Evolutionary conservation across 148 eudicot species (phyloP), one percentile per base, ranked within the genome.

Genomic region (Camellia sinensis): DNA sequence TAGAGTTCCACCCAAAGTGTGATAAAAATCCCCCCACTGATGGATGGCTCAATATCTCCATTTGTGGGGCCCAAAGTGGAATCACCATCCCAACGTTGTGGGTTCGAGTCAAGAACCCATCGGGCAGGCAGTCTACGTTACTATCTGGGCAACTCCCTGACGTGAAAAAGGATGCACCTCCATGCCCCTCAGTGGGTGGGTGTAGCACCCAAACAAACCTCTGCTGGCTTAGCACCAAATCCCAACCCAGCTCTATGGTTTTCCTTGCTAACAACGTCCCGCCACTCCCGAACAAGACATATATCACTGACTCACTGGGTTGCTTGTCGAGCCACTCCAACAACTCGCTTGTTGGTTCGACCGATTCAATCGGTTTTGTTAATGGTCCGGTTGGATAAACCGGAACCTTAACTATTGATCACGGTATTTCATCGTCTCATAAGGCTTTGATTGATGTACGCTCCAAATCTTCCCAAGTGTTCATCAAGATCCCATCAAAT

Each of bases 161-260:
- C n/a, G 52, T 60, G 21, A 80, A 82, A 1, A 80, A 21, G 0
- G 78, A 80, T 14, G 45, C 81, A 4, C 79, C 48, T 3, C 4
- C 59, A 19, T 80, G 67, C 29, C 76, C 74, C 7, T 86, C 84
- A 0, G 2, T 75, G 44, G 85, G 87, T 59, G 88, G 87, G 1
- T 88, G 87, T 46, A 87, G 54, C 74, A 89, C 89, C 91, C 89
- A 89, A 78, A 89, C 60, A 82, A 89, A 89, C 69, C 84, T 61
- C 21, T 87, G 88, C 64, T 73, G 73, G 59, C 91, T 89, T 53
- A 83, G 53, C 80, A 85, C 91, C 65, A 89, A 78, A 15, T 89
- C 91, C 79, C 67, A 82, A 19, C 86, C 89, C 54, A 87, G 60
- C 82, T 89, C 91, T 0, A 40, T 79, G 3, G 81, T 79, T 67